A percentile compares a stretch with the other conserved stretches of the same genome.
These are phyloP conservation scores for Moricandia moricandioides DNA, from an alignment of 345 rosid species.

Conservation along the genomic window DNA sequence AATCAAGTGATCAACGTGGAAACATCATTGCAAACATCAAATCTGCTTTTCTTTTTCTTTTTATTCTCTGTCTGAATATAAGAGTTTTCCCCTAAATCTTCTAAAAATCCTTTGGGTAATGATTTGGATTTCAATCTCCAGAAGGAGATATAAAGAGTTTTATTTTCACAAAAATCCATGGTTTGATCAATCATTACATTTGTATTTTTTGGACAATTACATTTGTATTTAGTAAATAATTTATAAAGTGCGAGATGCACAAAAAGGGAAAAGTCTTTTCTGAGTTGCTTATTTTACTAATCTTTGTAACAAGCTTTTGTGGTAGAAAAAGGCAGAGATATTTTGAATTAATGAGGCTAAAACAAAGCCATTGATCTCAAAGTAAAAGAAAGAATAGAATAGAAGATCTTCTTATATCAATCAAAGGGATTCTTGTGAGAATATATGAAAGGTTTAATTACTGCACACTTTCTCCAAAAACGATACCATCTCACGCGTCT, in stretches of 20 bases:
- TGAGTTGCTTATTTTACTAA: conserved; percentile 16
- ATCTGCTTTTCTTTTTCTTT: conserved; percentile 10
- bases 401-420: not conserved
- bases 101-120: conserved; percentile 35
- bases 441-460: not conserved
- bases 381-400: conserved; percentile 23
- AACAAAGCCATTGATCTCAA: conserved; percentile 4
- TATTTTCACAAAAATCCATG: conserved; percentile 28
- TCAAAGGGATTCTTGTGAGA: conserved; percentile 9
- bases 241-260: conserved; percentile 9
- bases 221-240: not conserved
- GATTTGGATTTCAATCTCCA: conserved; percentile 31
- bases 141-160: conserved; percentile 1
- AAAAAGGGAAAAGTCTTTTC: not conserved
- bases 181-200: conserved; percentile 19
- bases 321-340: conserved; percentile 1
- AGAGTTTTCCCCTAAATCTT: conserved; percentile 32
- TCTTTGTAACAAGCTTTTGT: not conserved
- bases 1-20: conserved; percentile 15
- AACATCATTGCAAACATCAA: conserved; percentile 38
- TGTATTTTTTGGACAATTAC: not conserved
- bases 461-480: not conserved
- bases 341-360: not conserved
- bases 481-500: not conserved
- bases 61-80: not conserved